phyloP scores from a whole-genome alignment of 148 eudicot genomes.

The Salicornia ramosissima region DNA sequence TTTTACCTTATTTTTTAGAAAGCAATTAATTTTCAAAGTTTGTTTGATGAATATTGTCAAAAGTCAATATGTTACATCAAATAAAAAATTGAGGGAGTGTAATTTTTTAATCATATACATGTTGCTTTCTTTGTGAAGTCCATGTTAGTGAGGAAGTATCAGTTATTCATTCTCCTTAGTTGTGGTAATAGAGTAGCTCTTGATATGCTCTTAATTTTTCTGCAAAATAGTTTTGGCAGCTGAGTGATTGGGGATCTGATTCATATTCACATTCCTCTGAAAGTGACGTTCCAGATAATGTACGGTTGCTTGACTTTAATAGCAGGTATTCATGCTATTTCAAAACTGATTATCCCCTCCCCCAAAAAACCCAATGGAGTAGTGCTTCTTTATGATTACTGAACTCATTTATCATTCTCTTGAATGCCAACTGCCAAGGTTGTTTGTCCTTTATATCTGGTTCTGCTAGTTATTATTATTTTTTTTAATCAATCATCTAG shows the following conservation, averaged over 20 bases:
- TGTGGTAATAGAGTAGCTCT: background rate
- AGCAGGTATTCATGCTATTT: conserved; percentile 44
- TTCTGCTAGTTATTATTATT: background rate
- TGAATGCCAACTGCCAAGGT: background rate
- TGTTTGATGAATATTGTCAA: too few species aligned
- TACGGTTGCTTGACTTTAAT: conserved; percentile 36
- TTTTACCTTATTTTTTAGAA: too few species aligned
- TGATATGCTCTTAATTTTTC: conserved; percentile 17
- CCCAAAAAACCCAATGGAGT: background rate
- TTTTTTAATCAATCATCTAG: too few species aligned
- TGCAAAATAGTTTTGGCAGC: conserved; percentile 41
- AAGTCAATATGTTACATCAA: too few species aligned
- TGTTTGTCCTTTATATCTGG: background rate
- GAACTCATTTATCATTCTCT: background rate
- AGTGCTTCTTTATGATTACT: background rate
- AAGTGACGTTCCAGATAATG: conserved; percentile 45
- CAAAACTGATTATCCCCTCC: background rate
- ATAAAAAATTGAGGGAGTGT: too few species aligned
- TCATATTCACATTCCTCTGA: conserved; percentile 70
- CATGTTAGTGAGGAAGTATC: background rate
- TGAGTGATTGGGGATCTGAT: conserved; percentile 53
- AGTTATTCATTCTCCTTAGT: background rate
- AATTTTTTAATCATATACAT: too few species aligned
- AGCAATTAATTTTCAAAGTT: too few species aligned
- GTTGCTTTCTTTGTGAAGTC: background rate